phyloP scores from a whole-genome alignment of 116 monocot genomes.

The Dioscorea cayenensis region DNA sequence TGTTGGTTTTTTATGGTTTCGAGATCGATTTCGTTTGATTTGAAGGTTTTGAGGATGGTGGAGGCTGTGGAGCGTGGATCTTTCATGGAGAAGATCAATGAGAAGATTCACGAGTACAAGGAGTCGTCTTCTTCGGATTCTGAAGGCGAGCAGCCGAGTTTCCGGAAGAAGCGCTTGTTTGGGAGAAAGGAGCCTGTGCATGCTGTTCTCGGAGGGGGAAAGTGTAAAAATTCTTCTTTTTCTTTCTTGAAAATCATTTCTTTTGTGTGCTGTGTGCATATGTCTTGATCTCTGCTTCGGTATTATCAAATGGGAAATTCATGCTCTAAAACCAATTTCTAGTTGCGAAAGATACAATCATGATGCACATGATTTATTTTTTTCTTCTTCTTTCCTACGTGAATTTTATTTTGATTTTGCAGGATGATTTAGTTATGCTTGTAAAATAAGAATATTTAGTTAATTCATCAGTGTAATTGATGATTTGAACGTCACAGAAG shows the following conservation, averaged over 20 bases:
- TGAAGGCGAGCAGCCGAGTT: constrained; percentile 22
- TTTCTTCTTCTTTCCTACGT: no score
- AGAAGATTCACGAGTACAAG: constrained; percentile 36
- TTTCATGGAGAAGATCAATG: constrained; percentile 34
- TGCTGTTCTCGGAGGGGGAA: constrained; percentile 58
- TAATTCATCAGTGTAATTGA: no score
- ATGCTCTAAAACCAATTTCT: no score
- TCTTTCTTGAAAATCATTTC: neutral
- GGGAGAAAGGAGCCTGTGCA: constrained; percentile 65
- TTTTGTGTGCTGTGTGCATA: neutral
- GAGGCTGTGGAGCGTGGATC: constrained; percentile 25
- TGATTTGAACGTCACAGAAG: no score
- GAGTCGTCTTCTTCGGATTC: constrained; percentile 52
- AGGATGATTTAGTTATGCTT: no score
- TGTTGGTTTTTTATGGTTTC: neutral
- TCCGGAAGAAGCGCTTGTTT: constrained; percentile 56
- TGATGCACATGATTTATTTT: no score
- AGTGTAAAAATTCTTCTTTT: constrained; percentile 25
- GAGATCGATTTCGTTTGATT: neutral
- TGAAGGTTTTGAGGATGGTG: constrained; percentile 24
- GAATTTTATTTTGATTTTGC: no score
- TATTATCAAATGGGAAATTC: neutral
- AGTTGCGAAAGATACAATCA: no score
- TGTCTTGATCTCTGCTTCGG: neutral
- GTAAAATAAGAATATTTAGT: no score